These are phyloP conservation scores for Lasiosphaeriaceae sp. DNA, from an alignment of 495 filamentous ascomycete species.

Conservation along the genomic window DNA sequence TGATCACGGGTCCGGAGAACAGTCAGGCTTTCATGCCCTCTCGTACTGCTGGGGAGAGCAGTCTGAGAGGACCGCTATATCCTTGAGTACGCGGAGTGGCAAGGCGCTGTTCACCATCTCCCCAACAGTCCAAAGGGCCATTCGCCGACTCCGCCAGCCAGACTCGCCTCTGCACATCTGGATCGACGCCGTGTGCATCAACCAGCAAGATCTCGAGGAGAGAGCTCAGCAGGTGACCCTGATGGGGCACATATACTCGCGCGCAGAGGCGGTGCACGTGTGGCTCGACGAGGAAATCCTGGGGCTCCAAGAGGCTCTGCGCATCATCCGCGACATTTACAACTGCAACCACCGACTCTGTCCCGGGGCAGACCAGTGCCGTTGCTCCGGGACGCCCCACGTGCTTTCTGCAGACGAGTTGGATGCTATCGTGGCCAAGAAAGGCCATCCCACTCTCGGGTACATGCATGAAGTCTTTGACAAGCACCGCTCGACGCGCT, in stretches of 20 bases:
- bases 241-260: constrained; percentile 24
- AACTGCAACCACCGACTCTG: not conserved
- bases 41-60: constrained; percentile 11
- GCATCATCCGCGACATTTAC: constrained; percentile 2
- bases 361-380: not conserved
- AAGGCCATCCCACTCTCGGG: not conserved
- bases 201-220: constrained; percentile 23
- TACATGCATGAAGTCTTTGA: constrained; percentile 1
- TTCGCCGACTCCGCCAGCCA: constrained; percentile 1
- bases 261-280: constrained; percentile 14
- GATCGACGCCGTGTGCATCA: no score
- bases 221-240: constrained; percentile 18
- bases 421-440: not conserved
- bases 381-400: constrained; percentile 2
- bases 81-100: not conserved
- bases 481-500: not conserved
- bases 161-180: not conserved
- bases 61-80: not conserved
- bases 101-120: not conserved
- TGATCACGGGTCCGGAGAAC: not conserved
- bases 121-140: constrained; percentile 1
- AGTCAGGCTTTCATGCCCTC: constrained; percentile 2
- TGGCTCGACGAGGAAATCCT: constrained; percentile 28
- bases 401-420: not conserved
- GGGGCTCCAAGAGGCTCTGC: not conserved